phyloP scores from a whole-genome alignment of 345 rosid genomes.

The Corymbia maculata region DNA sequence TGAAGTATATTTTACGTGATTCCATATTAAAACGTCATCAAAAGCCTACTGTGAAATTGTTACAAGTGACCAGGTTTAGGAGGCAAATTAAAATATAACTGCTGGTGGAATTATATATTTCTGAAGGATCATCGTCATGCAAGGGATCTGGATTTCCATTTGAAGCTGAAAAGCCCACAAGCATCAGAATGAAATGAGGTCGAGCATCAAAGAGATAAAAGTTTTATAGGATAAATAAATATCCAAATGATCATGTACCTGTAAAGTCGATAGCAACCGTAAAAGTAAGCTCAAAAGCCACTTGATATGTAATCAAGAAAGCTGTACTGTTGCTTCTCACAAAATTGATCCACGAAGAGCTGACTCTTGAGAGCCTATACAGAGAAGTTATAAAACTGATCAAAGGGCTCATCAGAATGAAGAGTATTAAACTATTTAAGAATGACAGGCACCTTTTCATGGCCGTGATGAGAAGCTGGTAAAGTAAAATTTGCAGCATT shows the following conservation, averaged over 20 bases:
- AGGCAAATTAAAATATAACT: conserved; percentile 16
- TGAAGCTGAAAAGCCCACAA: background rate
- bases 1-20: background rate
- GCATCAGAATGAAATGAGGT: background rate
- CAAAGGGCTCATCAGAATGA: background rate
- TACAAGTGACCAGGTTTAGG: background rate
- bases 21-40: background rate
- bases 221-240: background rate
- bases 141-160: background rate
- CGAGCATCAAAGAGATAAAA: background rate
- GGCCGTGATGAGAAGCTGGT: background rate
- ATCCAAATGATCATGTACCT: conserved; percentile 9
- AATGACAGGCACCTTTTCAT: background rate
- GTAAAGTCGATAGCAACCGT: conserved; percentile 80
- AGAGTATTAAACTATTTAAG: background rate
- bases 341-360: conserved; percentile 47
- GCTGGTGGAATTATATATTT: conserved; percentile 60
- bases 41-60: background rate
- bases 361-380: conserved; percentile 55
- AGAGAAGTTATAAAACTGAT: background rate
- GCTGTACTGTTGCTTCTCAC: conserved; percentile 49
- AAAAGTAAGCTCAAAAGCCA: conserved; percentile 59
- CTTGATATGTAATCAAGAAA: conserved; percentile 68
- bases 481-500: background rate
- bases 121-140: conserved; percentile 47